phyloP scores from a whole-genome alignment of 345 rosid species.

The Gossypium ekmanianum region DNA sequence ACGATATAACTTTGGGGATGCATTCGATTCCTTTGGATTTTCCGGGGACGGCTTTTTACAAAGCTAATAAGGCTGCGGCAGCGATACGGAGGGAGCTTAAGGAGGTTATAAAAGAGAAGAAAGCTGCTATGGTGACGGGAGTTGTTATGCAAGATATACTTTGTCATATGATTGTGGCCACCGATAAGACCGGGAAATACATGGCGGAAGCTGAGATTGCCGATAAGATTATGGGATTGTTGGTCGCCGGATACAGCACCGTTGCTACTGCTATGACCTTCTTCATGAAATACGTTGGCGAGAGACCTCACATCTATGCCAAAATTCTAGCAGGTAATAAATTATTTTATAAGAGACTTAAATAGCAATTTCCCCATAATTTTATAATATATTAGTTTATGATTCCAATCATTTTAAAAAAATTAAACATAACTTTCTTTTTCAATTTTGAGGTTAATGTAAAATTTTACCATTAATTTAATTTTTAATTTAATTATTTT shows the following conservation, averaged over 20 bases:
- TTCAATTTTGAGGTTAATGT: too few relatives aligned
- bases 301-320: conserved; percentile 41
- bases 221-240: conserved; percentile 47
- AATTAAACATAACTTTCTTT: too few relatives aligned
- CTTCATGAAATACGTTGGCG: conserved; percentile 57
- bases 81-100: conserved; percentile 35
- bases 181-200: conserved; percentile 28
- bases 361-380: too few relatives aligned
- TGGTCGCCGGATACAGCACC: conserved; percentile 56
- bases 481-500: too few relatives aligned
- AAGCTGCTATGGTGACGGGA: conserved; percentile 29
- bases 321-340: conserved; percentile 32
- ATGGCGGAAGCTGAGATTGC: conserved; percentile 52
- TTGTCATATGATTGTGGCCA: conserved; percentile 29
- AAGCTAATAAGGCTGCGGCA: conserved; percentile 34
- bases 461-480: too few relatives aligned
- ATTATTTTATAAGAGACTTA: not conserved
- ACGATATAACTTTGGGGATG: conserved; percentile 42
- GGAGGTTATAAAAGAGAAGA: conserved; percentile 35
- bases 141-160: conserved; percentile 24
- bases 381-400: too few relatives aligned
- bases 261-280: conserved; percentile 54
- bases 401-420: too few relatives aligned
- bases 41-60: conserved; percentile 41
- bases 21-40: conserved; percentile 40